Evolutionary conservation across 768 basidiomycete species (phyloP).

Genomic region (Pisolithus tinctorius): DNA sequence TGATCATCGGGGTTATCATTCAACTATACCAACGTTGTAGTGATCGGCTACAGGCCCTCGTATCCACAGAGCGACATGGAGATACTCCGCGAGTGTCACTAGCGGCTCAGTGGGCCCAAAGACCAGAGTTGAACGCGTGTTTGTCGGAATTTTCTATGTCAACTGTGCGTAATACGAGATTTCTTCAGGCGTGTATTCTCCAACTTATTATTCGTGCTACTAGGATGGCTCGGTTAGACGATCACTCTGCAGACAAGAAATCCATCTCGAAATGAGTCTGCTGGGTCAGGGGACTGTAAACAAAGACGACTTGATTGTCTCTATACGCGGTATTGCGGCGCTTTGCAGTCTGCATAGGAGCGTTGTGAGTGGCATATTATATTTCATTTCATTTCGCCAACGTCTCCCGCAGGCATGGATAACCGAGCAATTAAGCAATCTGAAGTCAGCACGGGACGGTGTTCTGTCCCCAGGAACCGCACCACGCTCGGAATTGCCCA

Average conservation of each 20-base stretch:
- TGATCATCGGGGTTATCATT: slow-evolving; percentile 89
- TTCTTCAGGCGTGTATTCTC: neutral
- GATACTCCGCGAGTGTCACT: slow-evolving; percentile 46
- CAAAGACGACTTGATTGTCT: slow-evolving; percentile 62
- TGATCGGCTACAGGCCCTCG: slow-evolving; percentile 75
- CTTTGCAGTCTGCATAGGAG: slow-evolving; percentile 80
- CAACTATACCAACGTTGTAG: slow-evolving; percentile 96
- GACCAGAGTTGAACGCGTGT: slow-evolving; percentile 68
- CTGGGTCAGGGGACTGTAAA: slow-evolving; percentile 48
- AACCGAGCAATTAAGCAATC: slow-evolving; percentile 54
- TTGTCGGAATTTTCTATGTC: slow-evolving; percentile 56
- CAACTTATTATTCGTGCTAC: neutral
- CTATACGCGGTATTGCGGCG: slow-evolving; percentile 64
- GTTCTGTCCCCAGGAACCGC: slow-evolving; percentile 40
- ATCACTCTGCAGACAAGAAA: slow-evolving; percentile 70
- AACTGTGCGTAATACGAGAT: slow-evolving; percentile 35
- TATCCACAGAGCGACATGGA: slow-evolving; percentile 35
- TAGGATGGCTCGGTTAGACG: slow-evolving; percentile 40
- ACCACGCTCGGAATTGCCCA: slow-evolving; percentile 42
- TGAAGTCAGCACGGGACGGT: slow-evolving; percentile 56
- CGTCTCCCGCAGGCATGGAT: slow-evolving; percentile 69
- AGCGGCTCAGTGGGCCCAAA: slow-evolving; percentile 80
- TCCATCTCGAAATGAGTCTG: slow-evolving; percentile 66
- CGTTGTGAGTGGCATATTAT: slow-evolving; percentile 49
- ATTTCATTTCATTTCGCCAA: slow-evolving; percentile 2